phyloP scores from a whole-genome alignment of 768 basidiomycete species.

The Boletus subparvulus region DNA sequence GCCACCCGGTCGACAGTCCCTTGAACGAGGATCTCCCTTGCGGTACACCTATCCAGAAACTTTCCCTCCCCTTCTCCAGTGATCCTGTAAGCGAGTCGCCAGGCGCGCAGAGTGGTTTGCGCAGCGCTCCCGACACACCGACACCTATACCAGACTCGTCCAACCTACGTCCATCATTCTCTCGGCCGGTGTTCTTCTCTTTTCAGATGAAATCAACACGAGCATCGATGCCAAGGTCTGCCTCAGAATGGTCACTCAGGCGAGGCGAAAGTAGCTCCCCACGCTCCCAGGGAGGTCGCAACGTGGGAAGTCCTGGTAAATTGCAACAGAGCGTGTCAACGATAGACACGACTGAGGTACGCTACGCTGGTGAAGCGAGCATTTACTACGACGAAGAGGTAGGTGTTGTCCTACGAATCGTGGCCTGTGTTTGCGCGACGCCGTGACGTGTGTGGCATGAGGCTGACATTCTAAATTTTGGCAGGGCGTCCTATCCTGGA shows the following conservation, averaged over 20 bases:
- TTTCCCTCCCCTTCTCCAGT: slow-evolving; percentile 3
- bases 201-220: slow-evolving; percentile 17
- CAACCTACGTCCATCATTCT: slow-evolving; percentile 4
- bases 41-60: background rate
- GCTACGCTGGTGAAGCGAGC: slow-evolving; percentile 59
- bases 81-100: background rate
- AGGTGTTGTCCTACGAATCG: slow-evolving; percentile 13
- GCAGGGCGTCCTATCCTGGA: slow-evolving; percentile 40
- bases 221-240: slow-evolving; percentile 12
- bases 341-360: slow-evolving; percentile 12
- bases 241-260: slow-evolving; percentile 11
- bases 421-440: background rate
- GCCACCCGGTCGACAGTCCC: slow-evolving; percentile 1
- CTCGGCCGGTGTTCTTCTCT: slow-evolving; percentile 14
- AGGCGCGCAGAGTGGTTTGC: background rate
- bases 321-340: slow-evolving; percentile 14
- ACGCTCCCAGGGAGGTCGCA: slow-evolving; percentile 12
- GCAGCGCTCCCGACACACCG: background rate
- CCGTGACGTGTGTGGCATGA: background rate
- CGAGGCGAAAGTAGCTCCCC: background rate
- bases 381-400: slow-evolving; percentile 57
- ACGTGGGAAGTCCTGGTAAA: slow-evolving; percentile 23
- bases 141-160: background rate
- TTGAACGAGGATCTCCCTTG: background rate
- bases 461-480: slow-evolving; percentile 1